These are phyloP conservation scores for Colletotrichum coccodes DNA, from an alignment of 2,329 filamentous ascomycete genomes.

Conservation along the genomic window DNA sequence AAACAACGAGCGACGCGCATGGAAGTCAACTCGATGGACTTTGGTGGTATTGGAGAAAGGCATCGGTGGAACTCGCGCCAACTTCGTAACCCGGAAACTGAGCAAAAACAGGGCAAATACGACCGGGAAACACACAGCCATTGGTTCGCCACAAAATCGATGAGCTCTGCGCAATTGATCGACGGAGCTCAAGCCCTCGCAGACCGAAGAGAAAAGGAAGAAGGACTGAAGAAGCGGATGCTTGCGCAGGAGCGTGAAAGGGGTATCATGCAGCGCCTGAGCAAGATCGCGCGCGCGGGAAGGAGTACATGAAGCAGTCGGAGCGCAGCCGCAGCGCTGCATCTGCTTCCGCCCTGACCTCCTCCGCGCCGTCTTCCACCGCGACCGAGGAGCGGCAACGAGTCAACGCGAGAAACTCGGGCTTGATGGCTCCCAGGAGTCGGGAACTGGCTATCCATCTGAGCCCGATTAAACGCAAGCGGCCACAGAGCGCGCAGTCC, in stretches of 20 bases:
- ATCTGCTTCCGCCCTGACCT: neutral
- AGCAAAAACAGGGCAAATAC: slow-evolving; percentile 55
- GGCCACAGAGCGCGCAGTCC: slow-evolving; percentile 59
- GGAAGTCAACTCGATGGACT: slow-evolving; percentile 80
- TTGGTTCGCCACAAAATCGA: slow-evolving; percentile 62
- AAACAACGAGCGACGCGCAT: slow-evolving; percentile 74
- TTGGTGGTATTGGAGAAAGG: slow-evolving; percentile 42
- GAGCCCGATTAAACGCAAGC: slow-evolving; percentile 71
- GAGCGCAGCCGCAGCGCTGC: slow-evolving; percentile 25
- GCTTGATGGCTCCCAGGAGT: slow-evolving; percentile 50
- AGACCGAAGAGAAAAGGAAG: slow-evolving; percentile 70
- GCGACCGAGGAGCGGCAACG: slow-evolving; percentile 41
- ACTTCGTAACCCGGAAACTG: slow-evolving; percentile 43
- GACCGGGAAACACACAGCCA: slow-evolving; percentile 68
- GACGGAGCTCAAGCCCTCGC: slow-evolving; percentile 72
- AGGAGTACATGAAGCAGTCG: slow-evolving; percentile 72
- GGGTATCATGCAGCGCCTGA: slow-evolving; percentile 76
- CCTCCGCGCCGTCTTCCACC: slow-evolving; percentile 20
- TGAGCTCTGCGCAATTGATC: slow-evolving; percentile 69
- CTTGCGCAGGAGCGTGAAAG: slow-evolving; percentile 77
- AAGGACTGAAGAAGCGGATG: slow-evolving; percentile 72
- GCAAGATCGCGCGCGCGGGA: slow-evolving; percentile 70
- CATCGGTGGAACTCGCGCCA: slow-evolving; percentile 25
- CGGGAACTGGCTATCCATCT: slow-evolving; percentile 61
- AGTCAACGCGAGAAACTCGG: slow-evolving; percentile 56